Evolutionary conservation across 2,329 filamentous ascomycete species (phyloP).

Genomic region (Rhynchosporium graminicola): DNA sequence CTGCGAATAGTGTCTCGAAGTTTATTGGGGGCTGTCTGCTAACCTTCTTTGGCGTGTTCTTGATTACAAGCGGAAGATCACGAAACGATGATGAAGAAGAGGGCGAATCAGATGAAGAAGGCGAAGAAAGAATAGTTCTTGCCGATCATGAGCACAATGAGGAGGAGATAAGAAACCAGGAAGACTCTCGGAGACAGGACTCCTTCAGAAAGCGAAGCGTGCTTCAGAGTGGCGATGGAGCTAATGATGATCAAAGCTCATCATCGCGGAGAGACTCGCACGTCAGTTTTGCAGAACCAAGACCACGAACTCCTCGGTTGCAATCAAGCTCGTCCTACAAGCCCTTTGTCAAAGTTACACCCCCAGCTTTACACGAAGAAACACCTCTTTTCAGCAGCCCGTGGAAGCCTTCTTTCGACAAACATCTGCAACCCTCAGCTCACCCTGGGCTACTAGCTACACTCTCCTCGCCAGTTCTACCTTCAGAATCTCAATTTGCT

Average conservation of each 20-base stretch:
- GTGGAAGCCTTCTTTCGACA: constrained; percentile 33
- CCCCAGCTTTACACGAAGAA: constrained; percentile 25
- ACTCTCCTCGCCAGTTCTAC: constrained; percentile 37
- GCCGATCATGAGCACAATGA: constrained; percentile 49
- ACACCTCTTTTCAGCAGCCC: constrained; percentile 37
- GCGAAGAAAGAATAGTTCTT: constrained; percentile 65
- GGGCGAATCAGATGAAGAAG: constrained; percentile 59
- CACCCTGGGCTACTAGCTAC: constrained; percentile 33
- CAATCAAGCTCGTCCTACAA: constrained; percentile 32
- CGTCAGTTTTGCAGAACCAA: constrained; percentile 34
- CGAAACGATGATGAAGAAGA: constrained; percentile 63
- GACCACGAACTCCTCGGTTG: constrained; percentile 31
- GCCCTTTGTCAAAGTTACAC: constrained; percentile 25
- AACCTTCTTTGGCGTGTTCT: constrained; percentile 95
- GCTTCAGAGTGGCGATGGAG: constrained; percentile 26
- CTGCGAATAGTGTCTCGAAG: constrained; percentile 70
- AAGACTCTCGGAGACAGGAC: constrained; percentile 21
- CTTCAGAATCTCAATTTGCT: constrained; percentile 36
- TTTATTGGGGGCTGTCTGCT: constrained; percentile 89
- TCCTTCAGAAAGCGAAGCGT: constrained; percentile 23
- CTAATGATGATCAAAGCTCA: constrained; percentile 23
- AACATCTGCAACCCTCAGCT: constrained; percentile 25
- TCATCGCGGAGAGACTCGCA: constrained; percentile 32
- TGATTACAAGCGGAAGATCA: constrained; percentile 85
- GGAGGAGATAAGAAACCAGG: constrained; percentile 23